Conservation (phyloP, 768 basidiomycete genomes). For the Leccinum sublutescens region DNA sequence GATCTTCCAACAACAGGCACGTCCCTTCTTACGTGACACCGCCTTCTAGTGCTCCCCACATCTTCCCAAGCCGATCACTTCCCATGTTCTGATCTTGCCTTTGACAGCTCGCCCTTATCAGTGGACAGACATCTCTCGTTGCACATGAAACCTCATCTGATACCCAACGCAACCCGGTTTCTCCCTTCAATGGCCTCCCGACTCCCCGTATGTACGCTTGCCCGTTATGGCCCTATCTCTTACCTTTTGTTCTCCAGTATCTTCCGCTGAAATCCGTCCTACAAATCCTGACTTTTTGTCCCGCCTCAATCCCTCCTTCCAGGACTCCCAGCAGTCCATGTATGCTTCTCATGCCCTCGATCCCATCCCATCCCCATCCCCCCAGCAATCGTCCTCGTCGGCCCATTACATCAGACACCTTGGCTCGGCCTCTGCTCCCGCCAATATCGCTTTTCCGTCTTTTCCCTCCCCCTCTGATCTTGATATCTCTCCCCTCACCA, state of each 20-base stretch:
- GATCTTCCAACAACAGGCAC: slow-evolving; percentile 87
- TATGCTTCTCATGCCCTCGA: slow-evolving; percentile 28
- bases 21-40: slow-evolving; percentile 19
- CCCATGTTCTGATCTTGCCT: slow-evolving; percentile 12
- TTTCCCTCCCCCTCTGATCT: slow-evolving; percentile 50
- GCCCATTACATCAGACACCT: slow-evolving; percentile 34
- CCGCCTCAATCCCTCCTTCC: slow-evolving; percentile 55
- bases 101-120: slow-evolving; percentile 66
- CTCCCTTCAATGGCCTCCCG: slow-evolving; percentile 52
- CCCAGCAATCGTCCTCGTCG: slow-evolving; percentile 30
- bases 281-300: slow-evolving; percentile 58
- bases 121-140: slow-evolving; percentile 39
- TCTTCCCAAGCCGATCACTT: slow-evolving; percentile 4
- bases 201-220: slow-evolving; percentile 56
- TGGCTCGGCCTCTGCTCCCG: slow-evolving; percentile 63
- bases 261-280: slow-evolving; percentile 66
- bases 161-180: slow-evolving; percentile 35
- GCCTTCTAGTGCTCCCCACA: neutral
- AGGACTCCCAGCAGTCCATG: slow-evolving; percentile 27
- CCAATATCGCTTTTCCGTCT: slow-evolving; percentile 67
- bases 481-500: slow-evolving; percentile 77
- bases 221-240: slow-evolving; percentile 11
- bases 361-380: slow-evolving; percentile 27
- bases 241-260: slow-evolving; percentile 38
- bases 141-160: slow-evolving; percentile 36